Percentiles rank a stretch among this genome's conserved stretches.
Conservation (phyloP, 2,329 filamentous ascomycete species). For the Paradendryphiella salina region DNA sequence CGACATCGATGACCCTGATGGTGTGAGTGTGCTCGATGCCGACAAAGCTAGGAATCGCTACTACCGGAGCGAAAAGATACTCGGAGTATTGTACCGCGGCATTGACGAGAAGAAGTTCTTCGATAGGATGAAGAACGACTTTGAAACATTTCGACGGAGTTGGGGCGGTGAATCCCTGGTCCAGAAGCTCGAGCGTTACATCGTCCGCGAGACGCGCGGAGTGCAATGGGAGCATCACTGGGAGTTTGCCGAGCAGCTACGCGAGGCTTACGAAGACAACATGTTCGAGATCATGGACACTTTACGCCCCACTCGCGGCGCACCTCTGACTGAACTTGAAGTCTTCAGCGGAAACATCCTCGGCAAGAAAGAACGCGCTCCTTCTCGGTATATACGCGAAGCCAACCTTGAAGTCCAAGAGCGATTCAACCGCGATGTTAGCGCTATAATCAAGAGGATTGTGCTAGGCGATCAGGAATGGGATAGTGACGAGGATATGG, state of each 20-base stretch:
- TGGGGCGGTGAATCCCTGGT: slow-evolving; percentile 23
- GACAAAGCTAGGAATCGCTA: slow-evolving; percentile 54
- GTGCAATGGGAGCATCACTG: slow-evolving; percentile 49
- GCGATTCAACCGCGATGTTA: slow-evolving; percentile 50
- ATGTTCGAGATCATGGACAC: slow-evolving; percentile 54
- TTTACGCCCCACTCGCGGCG: slow-evolving; percentile 31
- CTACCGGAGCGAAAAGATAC: slow-evolving; percentile 68
- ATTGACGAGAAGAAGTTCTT: slow-evolving; percentile 73
- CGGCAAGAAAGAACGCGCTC: slow-evolving; percentile 51
- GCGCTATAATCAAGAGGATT: slow-evolving; percentile 52
- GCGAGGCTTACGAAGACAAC: slow-evolving; percentile 56
- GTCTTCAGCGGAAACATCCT: slow-evolving; percentile 63
- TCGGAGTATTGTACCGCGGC: slow-evolving; percentile 71
- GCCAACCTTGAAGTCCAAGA: slow-evolving; percentile 44
- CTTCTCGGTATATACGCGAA: slow-evolving; percentile 36
- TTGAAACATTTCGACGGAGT: slow-evolving; percentile 8
- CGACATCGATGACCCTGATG: slow-evolving; percentile 44
- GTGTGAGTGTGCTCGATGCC: slow-evolving; percentile 48
- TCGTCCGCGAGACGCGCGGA: slow-evolving; percentile 46
- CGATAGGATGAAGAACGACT: slow-evolving; percentile 28
- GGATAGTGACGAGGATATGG: slow-evolving; percentile 33
- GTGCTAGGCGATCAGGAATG: slow-evolving; percentile 43
- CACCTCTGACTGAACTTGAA: slow-evolving; percentile 41
- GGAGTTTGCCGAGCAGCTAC: slow-evolving; percentile 49
- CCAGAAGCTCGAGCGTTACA: slow-evolving; percentile 48